Evolutionary conservation across 2,329 filamentous ascomycete species (phyloP).

Genomic region (Zymoseptoria pseudotritici): DNA sequence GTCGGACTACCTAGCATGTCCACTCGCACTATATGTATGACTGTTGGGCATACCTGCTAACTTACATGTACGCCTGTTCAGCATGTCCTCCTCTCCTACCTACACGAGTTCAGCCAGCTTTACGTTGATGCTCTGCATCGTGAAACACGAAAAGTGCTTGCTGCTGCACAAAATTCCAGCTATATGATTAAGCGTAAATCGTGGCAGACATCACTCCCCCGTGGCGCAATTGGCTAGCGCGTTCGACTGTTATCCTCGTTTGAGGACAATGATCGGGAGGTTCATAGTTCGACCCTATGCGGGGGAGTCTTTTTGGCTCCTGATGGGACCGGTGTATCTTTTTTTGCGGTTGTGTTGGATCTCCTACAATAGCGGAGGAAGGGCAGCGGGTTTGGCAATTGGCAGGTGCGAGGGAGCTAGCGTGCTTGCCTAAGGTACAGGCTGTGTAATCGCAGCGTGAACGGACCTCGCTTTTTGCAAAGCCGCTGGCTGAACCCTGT

Average conservation of each 20-base stretch:
- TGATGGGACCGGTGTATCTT: neutral
- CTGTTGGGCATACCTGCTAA: no score
- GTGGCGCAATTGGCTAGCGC: slow-evolving; percentile 21
- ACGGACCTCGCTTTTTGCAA: neutral
- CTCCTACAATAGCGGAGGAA: neutral
- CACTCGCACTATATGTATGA: no score
- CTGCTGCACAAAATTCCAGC: no score
- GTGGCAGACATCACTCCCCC: neutral
- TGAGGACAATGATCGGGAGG: slow-evolving; percentile 12
- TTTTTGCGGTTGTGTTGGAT: neutral
- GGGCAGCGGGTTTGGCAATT: neutral
- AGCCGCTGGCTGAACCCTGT: neutral
- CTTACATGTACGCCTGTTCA: no score
- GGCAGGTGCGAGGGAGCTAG: neutral
- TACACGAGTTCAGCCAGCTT: no score
- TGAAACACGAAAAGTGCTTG: no score
- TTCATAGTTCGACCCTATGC: slow-evolving; percentile 17
- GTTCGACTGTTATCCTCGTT: slow-evolving; percentile 17
- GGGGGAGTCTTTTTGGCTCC: slow-evolving; percentile 11
- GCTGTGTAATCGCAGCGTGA: neutral
- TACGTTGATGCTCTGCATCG: no score
- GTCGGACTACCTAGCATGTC: no score
- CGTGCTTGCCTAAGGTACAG: neutral
- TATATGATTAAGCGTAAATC: neutral
- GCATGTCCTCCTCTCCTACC: no score